Conservation (phyloP, 495 filamentous ascomycete species). For the Neurospora terricola region DNA sequence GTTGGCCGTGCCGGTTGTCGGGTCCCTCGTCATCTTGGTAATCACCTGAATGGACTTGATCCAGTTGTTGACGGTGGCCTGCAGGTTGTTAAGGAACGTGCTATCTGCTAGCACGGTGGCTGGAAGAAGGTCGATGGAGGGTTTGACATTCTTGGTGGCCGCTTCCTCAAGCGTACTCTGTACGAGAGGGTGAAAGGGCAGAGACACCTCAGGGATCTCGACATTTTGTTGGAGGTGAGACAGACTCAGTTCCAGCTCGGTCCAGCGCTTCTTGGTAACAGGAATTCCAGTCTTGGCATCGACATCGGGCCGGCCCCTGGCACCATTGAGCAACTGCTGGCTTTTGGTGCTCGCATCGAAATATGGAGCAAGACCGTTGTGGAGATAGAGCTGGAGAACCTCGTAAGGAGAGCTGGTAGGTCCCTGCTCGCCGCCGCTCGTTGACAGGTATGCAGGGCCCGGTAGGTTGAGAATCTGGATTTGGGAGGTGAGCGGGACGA, state of each 20-base stretch:
- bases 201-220: slow-evolving; percentile 82
- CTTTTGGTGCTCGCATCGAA: slow-evolving; percentile 89
- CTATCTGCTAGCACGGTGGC: slow-evolving; percentile 64
- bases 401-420: slow-evolving; percentile 77
- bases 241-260: slow-evolving; percentile 82
- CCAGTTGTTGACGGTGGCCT: slow-evolving; percentile 90
- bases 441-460: slow-evolving; percentile 56
- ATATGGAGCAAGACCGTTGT: slow-evolving; percentile 80
- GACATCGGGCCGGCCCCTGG: slow-evolving; percentile 62
- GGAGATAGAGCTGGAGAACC: slow-evolving; percentile 76
- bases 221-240: slow-evolving; percentile 92
- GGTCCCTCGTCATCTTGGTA: slow-evolving; percentile 85
- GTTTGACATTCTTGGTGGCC: slow-evolving; percentile 47
- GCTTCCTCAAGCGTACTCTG: slow-evolving; percentile 75
- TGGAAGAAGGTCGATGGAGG: slow-evolving; percentile 68
- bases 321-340: slow-evolving; percentile 57
- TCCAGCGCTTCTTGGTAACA: slow-evolving; percentile 91
- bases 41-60: slow-evolving; percentile 98
- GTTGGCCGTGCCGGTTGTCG: slow-evolving; percentile 76
- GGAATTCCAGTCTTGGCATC: slow-evolving; percentile 90
- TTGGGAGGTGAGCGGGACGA: slow-evolving; percentile 67
- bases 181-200: slow-evolving; percentile 79
- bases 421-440: slow-evolving; percentile 53
- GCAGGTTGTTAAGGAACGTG: slow-evolving; percentile 84
- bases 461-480: slow-evolving; percentile 89